Conservation (phyloP, 2,329 filamentous ascomycete species). For the Cercospora sp. region DNA sequence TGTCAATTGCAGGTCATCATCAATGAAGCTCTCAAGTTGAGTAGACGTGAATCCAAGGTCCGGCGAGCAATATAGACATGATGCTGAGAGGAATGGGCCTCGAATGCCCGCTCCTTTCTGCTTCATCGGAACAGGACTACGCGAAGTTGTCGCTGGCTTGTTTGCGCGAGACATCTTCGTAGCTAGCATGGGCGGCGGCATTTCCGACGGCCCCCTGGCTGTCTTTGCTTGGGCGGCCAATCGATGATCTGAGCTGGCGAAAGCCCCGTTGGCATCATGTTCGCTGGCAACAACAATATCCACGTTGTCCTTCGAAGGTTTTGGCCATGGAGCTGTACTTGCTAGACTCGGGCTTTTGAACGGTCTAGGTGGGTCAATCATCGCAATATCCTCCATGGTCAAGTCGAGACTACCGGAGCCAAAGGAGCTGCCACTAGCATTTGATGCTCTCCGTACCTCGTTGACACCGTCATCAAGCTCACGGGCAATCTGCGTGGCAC, state of each 20-base stretch:
- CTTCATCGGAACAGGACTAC: not conserved
- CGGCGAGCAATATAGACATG: conserved; percentile 24
- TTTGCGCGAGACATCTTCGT: not conserved
- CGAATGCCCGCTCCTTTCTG: conserved; percentile 16
- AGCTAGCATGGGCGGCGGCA: conserved; percentile 16
- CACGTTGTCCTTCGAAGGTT: not conserved
- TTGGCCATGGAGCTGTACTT: conserved; percentile 1
- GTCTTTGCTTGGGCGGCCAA: not conserved
- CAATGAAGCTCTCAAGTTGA: conserved; percentile 39
- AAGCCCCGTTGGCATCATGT: not conserved
- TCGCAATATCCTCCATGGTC: conserved; percentile 44
- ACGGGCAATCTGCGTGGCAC: conserved; percentile 48
- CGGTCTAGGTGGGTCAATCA: conserved; percentile 31
- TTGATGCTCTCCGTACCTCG: not conserved
- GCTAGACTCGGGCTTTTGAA: conserved; percentile 4
- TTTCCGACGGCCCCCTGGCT: not conserved
- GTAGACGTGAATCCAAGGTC: conserved; percentile 34
- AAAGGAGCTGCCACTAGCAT: conserved; percentile 37
- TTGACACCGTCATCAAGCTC: conserved; percentile 39
- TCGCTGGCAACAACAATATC: conserved; percentile 6
- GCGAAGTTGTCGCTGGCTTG: not conserved
- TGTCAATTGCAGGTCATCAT: conserved; percentile 40
- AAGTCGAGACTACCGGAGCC: conserved; percentile 44
- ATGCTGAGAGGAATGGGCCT: conserved; percentile 25
- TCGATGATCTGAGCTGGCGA: not conserved